Percentiles rank a stretch among this genome's conserved stretches.
phyloP scores from a whole-genome alignment of 805 yeast species.

The Lachancea waltii region DNA sequence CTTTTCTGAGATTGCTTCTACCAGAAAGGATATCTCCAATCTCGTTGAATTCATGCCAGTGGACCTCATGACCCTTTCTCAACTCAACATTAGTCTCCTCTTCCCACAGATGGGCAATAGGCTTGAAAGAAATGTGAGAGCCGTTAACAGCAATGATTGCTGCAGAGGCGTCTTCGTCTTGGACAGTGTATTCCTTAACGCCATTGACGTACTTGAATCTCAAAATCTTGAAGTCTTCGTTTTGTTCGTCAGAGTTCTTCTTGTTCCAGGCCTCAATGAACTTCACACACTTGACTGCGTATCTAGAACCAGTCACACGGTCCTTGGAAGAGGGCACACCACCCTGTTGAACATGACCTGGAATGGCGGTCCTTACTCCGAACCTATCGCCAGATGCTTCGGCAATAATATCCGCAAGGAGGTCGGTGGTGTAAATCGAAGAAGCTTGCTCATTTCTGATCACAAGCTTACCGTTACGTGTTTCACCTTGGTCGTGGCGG shows the following conservation, averaged over 20 bases:
- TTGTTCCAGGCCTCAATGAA: conserved; percentile 66
- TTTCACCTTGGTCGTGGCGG: conserved; percentile 67
- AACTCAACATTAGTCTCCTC: conserved; percentile 52
- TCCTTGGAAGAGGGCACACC: conserved; percentile 93
- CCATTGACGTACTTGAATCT: conserved; percentile 49
- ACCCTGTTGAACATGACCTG: conserved; percentile 98
- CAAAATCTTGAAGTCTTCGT: conserved; percentile 39
- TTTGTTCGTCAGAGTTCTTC: conserved; percentile 31
- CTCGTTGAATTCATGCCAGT: conserved; percentile 57
- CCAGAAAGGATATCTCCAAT: conserved; percentile 71
- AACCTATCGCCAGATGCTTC: conserved; percentile 71
- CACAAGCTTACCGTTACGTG: conserved; percentile 78
- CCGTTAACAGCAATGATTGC: conserved; percentile 71
- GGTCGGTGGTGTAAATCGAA: conserved; percentile 69
- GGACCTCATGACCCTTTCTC: conserved; percentile 63
- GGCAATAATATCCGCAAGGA: conserved; percentile 76
- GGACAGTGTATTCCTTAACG: conserved; percentile 40
- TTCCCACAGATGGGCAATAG: conserved; percentile 50
- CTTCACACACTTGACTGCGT: conserved; percentile 83
- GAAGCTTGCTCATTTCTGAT: conserved; percentile 83
- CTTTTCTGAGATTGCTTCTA: conserved; percentile 46
- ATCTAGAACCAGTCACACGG: conserved; percentile 81
- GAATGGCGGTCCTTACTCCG: conserved; percentile 91
- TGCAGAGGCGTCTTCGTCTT: conserved; percentile 38
- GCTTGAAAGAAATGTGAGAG: conserved; percentile 51